phyloP scores from a whole-genome alignment of 1,139 yeast species.

The Magnusiomyces tetraspermus region DNA sequence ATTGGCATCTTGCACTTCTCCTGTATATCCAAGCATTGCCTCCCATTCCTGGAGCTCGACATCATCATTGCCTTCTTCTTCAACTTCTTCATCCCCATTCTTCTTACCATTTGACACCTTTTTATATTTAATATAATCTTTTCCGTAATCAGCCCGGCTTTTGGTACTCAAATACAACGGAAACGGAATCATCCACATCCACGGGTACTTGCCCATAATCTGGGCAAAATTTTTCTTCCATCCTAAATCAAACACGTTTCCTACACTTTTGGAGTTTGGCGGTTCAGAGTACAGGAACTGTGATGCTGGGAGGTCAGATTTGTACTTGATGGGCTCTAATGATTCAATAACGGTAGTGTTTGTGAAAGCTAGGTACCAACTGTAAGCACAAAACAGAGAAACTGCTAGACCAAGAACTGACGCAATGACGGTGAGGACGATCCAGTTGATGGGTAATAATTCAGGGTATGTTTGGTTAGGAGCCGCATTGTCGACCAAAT shows the following conservation, averaged over 20 bases:
- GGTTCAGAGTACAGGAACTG: conserved; percentile 34
- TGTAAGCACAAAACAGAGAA: conserved; percentile 48
- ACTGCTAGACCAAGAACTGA: conserved; percentile 58
- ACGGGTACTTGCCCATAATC: conserved; percentile 61
- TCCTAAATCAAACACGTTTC: conserved; percentile 75
- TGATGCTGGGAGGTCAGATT: conserved; percentile 38
- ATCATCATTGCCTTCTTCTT: background rate
- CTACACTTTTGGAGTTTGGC: conserved; percentile 37
- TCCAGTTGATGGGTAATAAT: conserved; percentile 48
- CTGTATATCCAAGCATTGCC: too few species aligned
- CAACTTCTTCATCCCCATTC: too few species aligned
- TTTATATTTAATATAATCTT: too few species aligned
- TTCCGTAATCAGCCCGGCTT: too few species aligned
- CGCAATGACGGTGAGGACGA: conserved; percentile 51
- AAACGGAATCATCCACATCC: conserved; percentile 68
- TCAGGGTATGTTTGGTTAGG: background rate
- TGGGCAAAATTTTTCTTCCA: conserved; percentile 47
- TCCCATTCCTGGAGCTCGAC: background rate
- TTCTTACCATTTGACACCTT: too few species aligned
- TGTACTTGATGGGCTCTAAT: conserved; percentile 50
- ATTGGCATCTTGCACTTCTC: too few species aligned
- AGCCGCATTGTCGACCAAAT: background rate
- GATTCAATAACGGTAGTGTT: conserved; percentile 80
- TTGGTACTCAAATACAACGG: conserved; percentile 12
- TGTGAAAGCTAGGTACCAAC: conserved; percentile 45